Base-by-base conservation (phyloP, 345 rosid species). In the Cardiospermum halicacabum region DNA sequence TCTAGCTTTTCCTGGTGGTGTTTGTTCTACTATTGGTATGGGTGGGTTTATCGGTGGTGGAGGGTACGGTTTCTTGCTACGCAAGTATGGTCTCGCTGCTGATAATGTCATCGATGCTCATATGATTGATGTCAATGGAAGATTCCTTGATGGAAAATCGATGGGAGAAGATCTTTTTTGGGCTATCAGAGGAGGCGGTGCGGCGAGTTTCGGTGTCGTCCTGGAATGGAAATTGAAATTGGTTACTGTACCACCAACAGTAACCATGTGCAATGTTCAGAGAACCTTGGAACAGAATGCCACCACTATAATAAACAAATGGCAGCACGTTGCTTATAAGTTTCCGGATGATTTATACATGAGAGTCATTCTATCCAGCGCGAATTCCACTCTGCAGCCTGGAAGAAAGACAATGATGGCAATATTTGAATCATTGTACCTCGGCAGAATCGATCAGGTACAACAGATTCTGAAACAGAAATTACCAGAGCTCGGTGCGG, bases 91-190 rank as follows among this genome's bases (percentile, higher is more conserved):
- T 2, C 61, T 87, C 0, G 66, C 87, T 0, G 78, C 73, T 3
- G 94, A 87, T 60, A 67, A 87, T 50, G 62, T 87, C 0, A 66
- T 83, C 56, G 87, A 87, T 61, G 94, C 91, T 0, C 60, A 61
- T n/a, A 61, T 85, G 7, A 75, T 85, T 34, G 81, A 83, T 36
- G 81, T 70, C 0, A 58, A 74, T 13, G 87, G 89, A 0, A 66
- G 50, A 13, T 22, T 87, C 12, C 69, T 78, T 2, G 63, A 80
- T 56, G 40, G 91, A 11, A 58, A 72, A 34, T 39, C 80, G 4
- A 85, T 85, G 87, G 91, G 89, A 56, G 91, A 88, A 61, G 87
- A 85, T 43, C 77, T 88, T n/a, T 85, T 87, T 58, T 87, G 91
- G 90, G 88, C 90, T 2, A 76, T 87, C 2, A 62, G 75, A 18